Evolutionary conservation across 75 land plant species (phyloP), one percentile per base, ranked within the genome.

Genomic region (Larix kaempferi): DNA sequence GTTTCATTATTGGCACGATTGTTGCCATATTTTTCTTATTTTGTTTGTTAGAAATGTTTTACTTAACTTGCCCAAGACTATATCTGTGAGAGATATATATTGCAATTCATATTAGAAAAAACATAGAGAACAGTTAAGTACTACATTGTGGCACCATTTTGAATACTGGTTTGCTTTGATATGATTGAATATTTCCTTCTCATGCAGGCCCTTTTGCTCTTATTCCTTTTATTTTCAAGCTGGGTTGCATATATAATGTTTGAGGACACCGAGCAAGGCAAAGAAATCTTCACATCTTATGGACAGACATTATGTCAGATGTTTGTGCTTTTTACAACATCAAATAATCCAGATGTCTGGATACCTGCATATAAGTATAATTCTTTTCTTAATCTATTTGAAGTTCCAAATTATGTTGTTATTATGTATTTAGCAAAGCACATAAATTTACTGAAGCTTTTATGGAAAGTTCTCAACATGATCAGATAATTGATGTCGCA

Each of bases 301-400:
- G 89, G 89, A 6, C 52, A 77, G 37, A 95, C 98, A 62, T 77
- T 93, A 16, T 93, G 91, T 80, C 87, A 91, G 57, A 95, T 95
- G 98, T 86, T 93, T 83, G 84, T 95, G 74, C 83, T 95, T 25
- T 95, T 95, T 76, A 95, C 98, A 60, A 95, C 98, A 56, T 91
- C 98, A 76, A 95, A 95, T 78, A 95, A 91, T 80, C 98, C 98
- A 26, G 92, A 93, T 82, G 89, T 87, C 21, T 95, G 98, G 98
- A 77, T 95, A 76, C 98, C 98, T 63, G 98, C 98, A 72, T 95
- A 95, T 90, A 93, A 91, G 98, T 95, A 83, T 80, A n/a, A 21
- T 69, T 69, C 72, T 69, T 41, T 69, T 69, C 52, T n/a, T 69
- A n/a, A 39, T 6, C 39, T 65, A 35, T 15, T 62, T 69, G 3